Evolutionary conservation across 345 rosid genomes (phyloP).

Genomic region (Acer yangbiense): DNA sequence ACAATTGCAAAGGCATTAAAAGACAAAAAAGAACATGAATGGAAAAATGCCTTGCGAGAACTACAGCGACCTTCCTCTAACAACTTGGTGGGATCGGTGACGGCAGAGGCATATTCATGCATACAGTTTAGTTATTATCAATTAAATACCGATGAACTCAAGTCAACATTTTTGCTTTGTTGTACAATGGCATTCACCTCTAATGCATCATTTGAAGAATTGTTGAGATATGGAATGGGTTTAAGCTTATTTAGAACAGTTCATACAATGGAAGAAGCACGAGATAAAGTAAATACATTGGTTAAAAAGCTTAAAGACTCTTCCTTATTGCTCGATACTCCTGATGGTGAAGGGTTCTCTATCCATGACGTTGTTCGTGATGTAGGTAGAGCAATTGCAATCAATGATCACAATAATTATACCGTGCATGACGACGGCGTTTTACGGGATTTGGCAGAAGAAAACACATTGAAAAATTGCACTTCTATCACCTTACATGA

Average conservation of each 20-base stretch:
- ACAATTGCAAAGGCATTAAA: conserved; percentile 28
- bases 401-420: neutral
- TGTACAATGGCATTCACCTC: neutral
- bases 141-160: conserved; percentile 26
- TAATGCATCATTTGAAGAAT: neutral
- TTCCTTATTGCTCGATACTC: conserved; percentile 15
- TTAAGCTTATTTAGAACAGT: conserved; percentile 15
- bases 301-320: conserved; percentile 25
- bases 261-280: conserved; percentile 1
- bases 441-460: neutral
- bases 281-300: conserved; percentile 14
- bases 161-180: conserved; percentile 34
- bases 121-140: conserved; percentile 24
- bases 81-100: neutral
- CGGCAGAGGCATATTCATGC: neutral
- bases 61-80: neutral
- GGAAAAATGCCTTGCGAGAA: conserved; percentile 27
- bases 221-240: conserved; percentile 32
- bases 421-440: neutral
- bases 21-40: neutral
- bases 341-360: neutral
- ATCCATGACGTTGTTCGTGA: conserved; percentile 24
- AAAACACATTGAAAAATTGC: neutral
- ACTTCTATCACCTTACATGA: neutral
- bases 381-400: conserved; percentile 16